Evolutionary conservation across 371 early-diverging fungal genomes (phyloP), one percentile per base, ranked within the genome.

Genomic region (Rhizomucor miehei): DNA sequence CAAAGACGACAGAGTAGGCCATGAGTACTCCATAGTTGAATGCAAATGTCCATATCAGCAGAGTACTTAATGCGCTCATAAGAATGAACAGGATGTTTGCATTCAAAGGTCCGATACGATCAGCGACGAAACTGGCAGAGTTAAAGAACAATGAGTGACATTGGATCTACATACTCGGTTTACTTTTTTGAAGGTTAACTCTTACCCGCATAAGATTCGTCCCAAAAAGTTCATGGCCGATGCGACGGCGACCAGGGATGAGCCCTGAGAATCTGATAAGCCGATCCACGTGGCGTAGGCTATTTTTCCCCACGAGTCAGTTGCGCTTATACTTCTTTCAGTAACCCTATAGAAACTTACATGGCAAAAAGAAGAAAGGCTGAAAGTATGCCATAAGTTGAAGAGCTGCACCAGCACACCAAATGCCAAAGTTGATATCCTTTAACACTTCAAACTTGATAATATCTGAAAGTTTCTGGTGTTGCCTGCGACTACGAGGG

Each of bases 301-400:
- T 62, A 48, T 48, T 35, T 35, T n/a, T 44, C 19, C n/a, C 14
- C 25, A 43, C 20, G 20, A 45, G 50, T 25, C 20, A 44, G 1
- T 37, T 5, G n/a, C 4, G 24, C n/a, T 39, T 38, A 14, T 16
- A 13, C 10, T 24, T 20, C 6, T 16, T 39, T 12, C 73, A 36
- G 69, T 25, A 2, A 66, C 66, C 21, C 66, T 70, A n/a, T n/a
- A 36, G 1, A 14, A 3, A 46, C 54, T 62, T 60, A 67, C 67
- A 43, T 54, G 86, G 80, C n/a, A 86, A 43, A 39, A 60, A 77
- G 52, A 81, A 83, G 54, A 74, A 80, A 0, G 87, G 87, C 1
- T 82, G 61, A 51, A 84, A 82, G 49, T 80, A 85, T 6, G 74
- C 85, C 24, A 75, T 61, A 2, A 79, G 52, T 8, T 63, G 66